Base-by-base conservation (phyloP, 225 moss, liverwort and hornwort genomes). In the Antitrichia curtipendula region DNA sequence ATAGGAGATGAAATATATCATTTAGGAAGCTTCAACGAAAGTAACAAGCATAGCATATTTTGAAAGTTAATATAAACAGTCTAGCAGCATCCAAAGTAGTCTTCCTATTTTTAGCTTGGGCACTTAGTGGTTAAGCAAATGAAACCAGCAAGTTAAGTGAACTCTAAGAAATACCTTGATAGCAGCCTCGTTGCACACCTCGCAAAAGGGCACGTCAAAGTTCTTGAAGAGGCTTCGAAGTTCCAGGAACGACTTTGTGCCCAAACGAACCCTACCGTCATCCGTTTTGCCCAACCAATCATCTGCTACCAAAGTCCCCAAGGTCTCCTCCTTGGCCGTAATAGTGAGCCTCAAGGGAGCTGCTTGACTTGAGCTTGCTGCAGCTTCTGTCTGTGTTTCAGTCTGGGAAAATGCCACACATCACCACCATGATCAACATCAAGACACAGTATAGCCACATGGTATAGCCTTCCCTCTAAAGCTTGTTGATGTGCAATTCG, bases 151-250 rank as follows among this genome's bases (percentile, higher is more conserved):
- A 83, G 60, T 53, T 57, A 68, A 77, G 29, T n/a, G 38, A 58
- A 82, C 58, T 24, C 16, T 43, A 57, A 73, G 62, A 80, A 78
- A 70, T 90, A 97, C 99, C 97, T 95, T 97, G 73, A 99, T 95
- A 22, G 95, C 99, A 90, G 99, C 96, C 90, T 99, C 99, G 71
- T 96, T 97, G 89, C 99, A 99, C 74, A 97, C 93, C 64, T 93
- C 93, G 86, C 99, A 99, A 78, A 97, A 96, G 69, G 97, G 95
- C 58, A 97, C 95, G 45, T 93, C 96, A 45, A 96, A 92, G 88
- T 94, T 95, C 85, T 95, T 94, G 85, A 99, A 99, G 28, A 94
- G 81, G 83, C 88, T 95, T 72, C 95, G 92, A 70, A 99, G 95
- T 93, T 99, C 99, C 83, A 99, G 82, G 63, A 96, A 96, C 15